Evolutionary conservation across 2,329 filamentous ascomycete genomes (phyloP).

Genomic region (Leptographium lundbergii): DNA sequence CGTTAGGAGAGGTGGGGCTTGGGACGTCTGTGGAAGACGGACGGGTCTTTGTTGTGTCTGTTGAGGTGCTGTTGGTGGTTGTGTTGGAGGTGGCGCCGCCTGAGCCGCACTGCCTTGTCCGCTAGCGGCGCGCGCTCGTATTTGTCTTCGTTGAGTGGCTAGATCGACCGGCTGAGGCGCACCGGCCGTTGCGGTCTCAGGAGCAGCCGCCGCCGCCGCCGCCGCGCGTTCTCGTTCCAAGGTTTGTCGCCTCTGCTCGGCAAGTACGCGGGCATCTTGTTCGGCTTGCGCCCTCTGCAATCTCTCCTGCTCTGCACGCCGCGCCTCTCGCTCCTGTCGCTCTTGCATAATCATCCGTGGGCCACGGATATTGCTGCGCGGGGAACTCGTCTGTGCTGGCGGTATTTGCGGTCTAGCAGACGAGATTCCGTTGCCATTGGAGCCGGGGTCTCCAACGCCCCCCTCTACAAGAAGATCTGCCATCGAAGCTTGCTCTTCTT

Average conservation of each 20-base stretch:
- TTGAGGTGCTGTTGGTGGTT: constrained; percentile 9
- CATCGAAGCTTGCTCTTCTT: constrained; percentile 88
- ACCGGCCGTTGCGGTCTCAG: constrained; percentile 6
- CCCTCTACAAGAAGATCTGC: constrained; percentile 59
- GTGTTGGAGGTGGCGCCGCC: background rate
- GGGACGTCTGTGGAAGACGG: constrained; percentile 1
- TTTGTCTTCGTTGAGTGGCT: constrained; percentile 20
- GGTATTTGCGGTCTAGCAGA: constrained; percentile 30
- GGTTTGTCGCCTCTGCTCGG: constrained; percentile 34
- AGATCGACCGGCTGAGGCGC: constrained; percentile 20
- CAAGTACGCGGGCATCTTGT: constrained; percentile 39
- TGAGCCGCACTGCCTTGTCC: constrained; percentile 7
- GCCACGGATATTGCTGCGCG: constrained; percentile 56
- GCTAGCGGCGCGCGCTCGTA: constrained; percentile 15
- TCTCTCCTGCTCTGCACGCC: constrained; percentile 55
- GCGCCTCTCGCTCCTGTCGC: constrained; percentile 62
- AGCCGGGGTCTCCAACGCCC: constrained; percentile 33
- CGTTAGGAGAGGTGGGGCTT: background rate
- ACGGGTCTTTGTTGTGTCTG: constrained; percentile 5
- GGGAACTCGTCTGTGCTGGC: constrained; percentile 39
- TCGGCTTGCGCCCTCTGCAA: constrained; percentile 45
- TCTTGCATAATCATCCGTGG: constrained; percentile 89
- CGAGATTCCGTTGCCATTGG: constrained; percentile 42
- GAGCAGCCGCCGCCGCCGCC: constrained; percentile 13
- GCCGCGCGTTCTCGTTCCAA: constrained; percentile 8